Evolutionary conservation across 768 basidiomycete genomes (phyloP), one percentile per base, ranked within the genome.

Genomic region (Auricularia auricula-judae): DNA sequence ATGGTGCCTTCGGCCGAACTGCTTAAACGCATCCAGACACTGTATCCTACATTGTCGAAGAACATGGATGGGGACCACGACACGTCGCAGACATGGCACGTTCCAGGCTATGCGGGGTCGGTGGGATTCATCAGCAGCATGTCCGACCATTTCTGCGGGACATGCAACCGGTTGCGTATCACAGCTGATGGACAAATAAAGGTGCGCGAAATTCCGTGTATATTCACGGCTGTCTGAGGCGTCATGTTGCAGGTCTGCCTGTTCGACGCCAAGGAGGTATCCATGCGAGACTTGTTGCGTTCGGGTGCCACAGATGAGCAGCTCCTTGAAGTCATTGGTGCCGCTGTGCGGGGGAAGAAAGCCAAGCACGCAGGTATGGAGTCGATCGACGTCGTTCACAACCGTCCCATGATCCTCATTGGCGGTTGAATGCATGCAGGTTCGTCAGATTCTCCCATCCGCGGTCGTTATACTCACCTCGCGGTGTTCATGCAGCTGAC

Each of bases 101-200:
- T 93, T 62, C 88, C 87, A 0, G 87, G 86, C 4, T 83, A 86
- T 71, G 68, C 66, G 65, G 92, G 91, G 29, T 83, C 78, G 71
- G 82, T 87, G 73, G 92, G 87, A n/a, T 92, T 94, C 75, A 95
- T 95, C 71, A 91, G 86, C 71, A 91, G 88, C 77, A 93, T 93
- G 92, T 93, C 91, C 18, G 91, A 95, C 74, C 92, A 93, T 74
- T 93, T 95, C 70, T 94, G 92, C 74, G 81, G 84, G 1, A 85
- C 86, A 1, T 95, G 92, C 76, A 93, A 91, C 70, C 82, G 92
- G 64, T 77, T 94, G 61, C 80, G 93, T 51, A 78, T 95, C 58
- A 93, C 90, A n/a, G 88, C 91, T 12, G 92, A 95, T 69, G 92
- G 93, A 4, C 84, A 93, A 71, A 89, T 95, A 68, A 95, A 95